Evolutionary conservation across 306 rosid genomes (phyloP), one percentile per base, ranked within the genome.

Genomic region (Quercus glauca): DNA sequence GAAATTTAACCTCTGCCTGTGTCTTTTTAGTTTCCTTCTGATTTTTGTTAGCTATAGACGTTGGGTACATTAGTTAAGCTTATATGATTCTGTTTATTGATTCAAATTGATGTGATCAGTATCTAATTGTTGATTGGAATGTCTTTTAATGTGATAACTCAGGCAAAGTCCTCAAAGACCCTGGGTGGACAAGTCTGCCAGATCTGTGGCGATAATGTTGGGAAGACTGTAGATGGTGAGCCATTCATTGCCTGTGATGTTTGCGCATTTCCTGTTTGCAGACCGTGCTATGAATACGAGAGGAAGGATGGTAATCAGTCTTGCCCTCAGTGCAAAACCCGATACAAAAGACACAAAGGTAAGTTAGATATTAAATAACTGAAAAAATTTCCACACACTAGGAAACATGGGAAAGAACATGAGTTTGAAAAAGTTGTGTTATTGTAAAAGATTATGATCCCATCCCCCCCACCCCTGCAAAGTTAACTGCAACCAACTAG

Each of bases 251-350:
- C 98, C 17, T 94, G 98, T 55, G 79, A 84, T 53, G 91, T 89
- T 28, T 94, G 98, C 51, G 88, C 94, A 17, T 94, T 94, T 78
- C 98, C 98, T 58, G 98, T 94, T 20, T 94, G 98, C 84, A 81
- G 98, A 80, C 89, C 97, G 0, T 94, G 98, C 83, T 94, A 94
- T 76, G 98, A 94, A 83, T 94, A 94, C 41, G 98, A 94, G 83
- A 87, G 98, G 88, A 94, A 94, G 86, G 97, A 94, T 82, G 98
- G 98, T 60, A 94, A 91, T 73, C 94, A 91, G 86, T 92, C 98
- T 73, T 94, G 98, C 72, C 97, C 98, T n/a, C 97, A 94, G 77
- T 94, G 98, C 86, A 94, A 94, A 84, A 92, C 97, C 79, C 86
- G 87, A 80, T 94, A 94, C 85, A 94, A 85, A 82, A 89, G 91